A percentile compares a stretch with the other conserved stretches of the same genome.
These are phyloP conservation scores for Boeremia lycopersici DNA, from an alignment of 2,329 filamentous ascomycete genomes.

Conservation along the genomic window DNA sequence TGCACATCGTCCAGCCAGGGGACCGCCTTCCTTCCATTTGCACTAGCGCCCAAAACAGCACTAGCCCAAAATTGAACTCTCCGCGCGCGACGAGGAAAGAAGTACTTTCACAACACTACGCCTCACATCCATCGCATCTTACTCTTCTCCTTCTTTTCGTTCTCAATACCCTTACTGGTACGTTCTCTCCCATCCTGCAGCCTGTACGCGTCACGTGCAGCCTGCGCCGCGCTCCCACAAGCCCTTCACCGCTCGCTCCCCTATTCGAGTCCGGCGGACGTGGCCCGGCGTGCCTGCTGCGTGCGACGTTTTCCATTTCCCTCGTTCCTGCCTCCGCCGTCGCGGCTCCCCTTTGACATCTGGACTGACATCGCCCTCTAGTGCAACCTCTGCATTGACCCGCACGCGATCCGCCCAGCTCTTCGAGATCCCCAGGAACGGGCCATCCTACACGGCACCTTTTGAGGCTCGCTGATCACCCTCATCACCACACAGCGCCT, in stretches of 20 bases:
- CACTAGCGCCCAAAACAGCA: conserved; percentile 14
- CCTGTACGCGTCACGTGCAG: conserved; percentile 23
- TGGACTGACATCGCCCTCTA: conserved; percentile 41
- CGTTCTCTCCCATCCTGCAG: conserved; percentile 26
- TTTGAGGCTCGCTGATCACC: conserved; percentile 27
- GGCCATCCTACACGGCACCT: conserved; percentile 35
- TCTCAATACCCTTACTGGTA: conserved; percentile 40
- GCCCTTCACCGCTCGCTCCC: conserved; percentile 42
- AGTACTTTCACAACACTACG: conserved; percentile 45
- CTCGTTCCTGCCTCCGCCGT: conserved; percentile 18
- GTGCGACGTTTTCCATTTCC: conserved; percentile 27
- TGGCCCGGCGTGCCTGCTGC: conserved; percentile 39
- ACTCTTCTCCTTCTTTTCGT: conserved; percentile 31
- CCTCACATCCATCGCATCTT: conserved; percentile 37
- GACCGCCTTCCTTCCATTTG: conserved; percentile 2
- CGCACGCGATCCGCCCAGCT: conserved; percentile 43
- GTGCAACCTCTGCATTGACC: conserved; percentile 49
- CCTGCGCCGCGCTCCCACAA: conserved; percentile 29
- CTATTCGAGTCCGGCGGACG: conserved; percentile 38
- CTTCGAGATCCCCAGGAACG: conserved; percentile 35
- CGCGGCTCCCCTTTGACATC: conserved; percentile 23
- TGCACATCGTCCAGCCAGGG: conserved; percentile 19
- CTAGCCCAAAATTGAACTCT: conserved; percentile 33
- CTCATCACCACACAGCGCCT: conserved; percentile 32
- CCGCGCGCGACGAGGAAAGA: conserved; percentile 46